Base-by-base conservation (phyloP, 2,329 filamentous ascomycete species). In the Remersonia thermophila region DNA sequence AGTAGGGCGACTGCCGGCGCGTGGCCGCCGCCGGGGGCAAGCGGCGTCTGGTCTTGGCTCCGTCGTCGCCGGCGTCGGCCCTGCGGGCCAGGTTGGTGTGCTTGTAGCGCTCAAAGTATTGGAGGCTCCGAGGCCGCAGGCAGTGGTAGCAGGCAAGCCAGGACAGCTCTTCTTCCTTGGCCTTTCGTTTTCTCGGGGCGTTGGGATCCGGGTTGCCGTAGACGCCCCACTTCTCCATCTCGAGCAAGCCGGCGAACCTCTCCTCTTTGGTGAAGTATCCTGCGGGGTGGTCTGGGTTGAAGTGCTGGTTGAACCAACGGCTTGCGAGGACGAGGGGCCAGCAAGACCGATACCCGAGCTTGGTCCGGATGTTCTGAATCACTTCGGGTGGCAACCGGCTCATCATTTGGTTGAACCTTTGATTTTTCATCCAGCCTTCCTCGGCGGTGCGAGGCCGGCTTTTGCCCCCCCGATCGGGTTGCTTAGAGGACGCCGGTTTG, bases 101-200 rank as follows among this genome's bases (percentile, higher is more conserved):
- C 12, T 36, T 41, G 28, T 43, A 46, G 3, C 41, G 28, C 28
- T 51, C 47, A 33, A 51, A 51, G 30, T 40, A 20, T 4, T 45
- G 33, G 8, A 40, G 38, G 3, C 17, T 18, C 27, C 38, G 41
- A 26, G 47, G 34, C 8, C 17, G 25, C 23, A 39, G 47, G 36
- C 48, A 51, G 31, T 47, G 43, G 17, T 50, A 51, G 31, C 48
- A 51, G 3, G 30, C 45, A 11, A 45, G 44, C 17, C 35, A 45
- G 1, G 35, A 29, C 1, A 42, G 41, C 5, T 39, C 11, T 33
- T 33, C 27, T 32, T 34, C 29, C 35, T 41, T 33, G 12, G 14
- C n/a, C n/a, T 32, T 30, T 23, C n/a, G n/a, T n/a, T n/a, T n/a
- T n/a, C n/a, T n/a, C 18, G 32, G 8, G 8, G 10, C 6, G 18